Evolutionary conservation across 108 stramenopile species (phyloP).

Genomic region (Cyclostephanos tholiformis): DNA sequence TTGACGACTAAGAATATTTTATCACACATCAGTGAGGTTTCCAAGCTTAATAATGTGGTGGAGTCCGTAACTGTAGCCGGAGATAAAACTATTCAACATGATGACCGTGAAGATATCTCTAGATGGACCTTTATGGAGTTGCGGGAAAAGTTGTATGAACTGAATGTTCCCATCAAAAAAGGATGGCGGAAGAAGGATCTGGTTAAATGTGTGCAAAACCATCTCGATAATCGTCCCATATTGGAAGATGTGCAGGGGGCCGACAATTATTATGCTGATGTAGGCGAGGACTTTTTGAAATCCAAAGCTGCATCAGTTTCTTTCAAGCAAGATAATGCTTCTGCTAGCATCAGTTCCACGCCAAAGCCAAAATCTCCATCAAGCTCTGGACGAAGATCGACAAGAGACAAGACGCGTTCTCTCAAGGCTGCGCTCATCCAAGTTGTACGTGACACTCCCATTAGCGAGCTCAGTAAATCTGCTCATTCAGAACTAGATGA

Average conservation of each 20-base stretch:
- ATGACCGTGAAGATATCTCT: background rate
- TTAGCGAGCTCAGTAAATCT: slow-evolving; percentile 4
- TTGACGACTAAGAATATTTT: background rate
- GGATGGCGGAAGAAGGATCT: slow-evolving; percentile 4
- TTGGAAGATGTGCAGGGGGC: background rate
- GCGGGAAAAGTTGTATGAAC: slow-evolving; percentile 6
- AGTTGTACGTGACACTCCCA: background rate
- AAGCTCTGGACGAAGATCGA: slow-evolving; percentile 4
- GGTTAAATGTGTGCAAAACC: background rate
- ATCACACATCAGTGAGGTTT: background rate
- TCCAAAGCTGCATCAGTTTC: slow-evolving; percentile 7
- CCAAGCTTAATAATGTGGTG: background rate
- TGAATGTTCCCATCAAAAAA: background rate
- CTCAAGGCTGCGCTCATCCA: slow-evolving; percentile 3
- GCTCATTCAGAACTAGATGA: slow-evolving; percentile 6
- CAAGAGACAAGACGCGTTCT: slow-evolving; percentile 1
- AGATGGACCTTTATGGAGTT: background rate
- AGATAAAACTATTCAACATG: background rate
- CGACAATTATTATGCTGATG: background rate
- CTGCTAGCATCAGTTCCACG: background rate
- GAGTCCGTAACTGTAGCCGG: background rate
- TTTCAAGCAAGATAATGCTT: background rate
- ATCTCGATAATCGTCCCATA: background rate
- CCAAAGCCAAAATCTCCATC: background rate
- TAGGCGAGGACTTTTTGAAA: background rate